phyloP scores from a whole-genome alignment of 257 asterid genomes.

The Rhazya stricta region DNA sequence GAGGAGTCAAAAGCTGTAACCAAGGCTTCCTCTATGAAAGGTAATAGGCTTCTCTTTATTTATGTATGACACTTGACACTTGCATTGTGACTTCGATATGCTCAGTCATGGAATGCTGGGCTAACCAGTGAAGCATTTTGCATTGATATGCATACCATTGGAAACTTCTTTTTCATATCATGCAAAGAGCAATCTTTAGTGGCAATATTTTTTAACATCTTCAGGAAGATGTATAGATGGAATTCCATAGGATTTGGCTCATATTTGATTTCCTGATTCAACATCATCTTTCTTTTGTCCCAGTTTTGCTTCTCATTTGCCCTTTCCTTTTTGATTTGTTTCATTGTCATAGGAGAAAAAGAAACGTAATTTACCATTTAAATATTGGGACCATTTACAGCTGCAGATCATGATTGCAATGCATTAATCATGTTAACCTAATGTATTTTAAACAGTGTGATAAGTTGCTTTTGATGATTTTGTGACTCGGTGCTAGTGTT shows the following conservation, averaged over 20 bases:
- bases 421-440: background rate
- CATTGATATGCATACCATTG: background rate
- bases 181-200: background rate
- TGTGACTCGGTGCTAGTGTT: background rate
- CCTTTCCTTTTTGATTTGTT: background rate
- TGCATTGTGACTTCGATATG: background rate
- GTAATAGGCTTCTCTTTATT: slow-evolving; percentile 29
- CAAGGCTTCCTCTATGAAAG: slow-evolving; percentile 93
- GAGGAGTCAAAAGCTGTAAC: slow-evolving; percentile 94
- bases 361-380: background rate
- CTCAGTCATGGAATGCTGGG: background rate
- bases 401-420: background rate
- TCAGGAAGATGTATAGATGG: slow-evolving; percentile 1
- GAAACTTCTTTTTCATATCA: background rate
- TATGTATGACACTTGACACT: background rate
- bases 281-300: background rate
- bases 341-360: slow-evolving; percentile 5
- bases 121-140: background rate
- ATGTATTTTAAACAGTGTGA: background rate
- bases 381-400: background rate
- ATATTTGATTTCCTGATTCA: background rate
- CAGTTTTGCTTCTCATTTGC: background rate
- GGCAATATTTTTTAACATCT: background rate
- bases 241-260: background rate
- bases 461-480: slow-evolving; percentile 1